A percentile compares a stretch with the other conserved stretches of the same genome.
Conservation (phyloP, 73 alveolate genomes). For the Uronychia setigera region DNA sequence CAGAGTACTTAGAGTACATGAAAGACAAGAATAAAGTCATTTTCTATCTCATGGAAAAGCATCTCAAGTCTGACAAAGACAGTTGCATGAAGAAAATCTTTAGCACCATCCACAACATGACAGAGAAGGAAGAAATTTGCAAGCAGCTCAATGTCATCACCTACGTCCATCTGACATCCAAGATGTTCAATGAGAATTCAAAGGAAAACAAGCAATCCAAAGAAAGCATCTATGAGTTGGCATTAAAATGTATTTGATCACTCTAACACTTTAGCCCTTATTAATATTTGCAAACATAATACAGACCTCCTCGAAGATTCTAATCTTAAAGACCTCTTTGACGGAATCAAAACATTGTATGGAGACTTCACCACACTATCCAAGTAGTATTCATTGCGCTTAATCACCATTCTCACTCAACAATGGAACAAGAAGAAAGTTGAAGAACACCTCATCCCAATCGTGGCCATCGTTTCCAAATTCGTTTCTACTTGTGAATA, state of each 20-base stretch:
- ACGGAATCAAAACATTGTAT: constrained; percentile 31
- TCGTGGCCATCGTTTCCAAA: constrained; percentile 31
- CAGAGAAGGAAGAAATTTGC: constrained; percentile 58
- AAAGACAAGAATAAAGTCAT: constrained; percentile 48
- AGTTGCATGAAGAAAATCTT: constrained; percentile 42
- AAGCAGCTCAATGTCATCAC: constrained; percentile 15
- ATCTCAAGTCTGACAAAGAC: constrained; percentile 22
- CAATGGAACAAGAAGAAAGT: constrained; percentile 53
- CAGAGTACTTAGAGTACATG: constrained; percentile 27
- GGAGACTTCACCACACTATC: constrained; percentile 18
- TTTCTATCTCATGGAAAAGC: constrained; percentile 48
- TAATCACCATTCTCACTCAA: constrained; percentile 46
- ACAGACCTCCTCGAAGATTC: constrained; percentile 51
- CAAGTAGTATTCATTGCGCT: constrained; percentile 43
- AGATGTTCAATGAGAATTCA: constrained; percentile 22
- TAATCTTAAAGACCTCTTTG: constrained; percentile 45
- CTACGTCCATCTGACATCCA: constrained; percentile 18
- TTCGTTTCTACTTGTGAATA: constrained; percentile 43
- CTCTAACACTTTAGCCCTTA: constrained; percentile 21
- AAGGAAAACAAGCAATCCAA: constrained; percentile 11
- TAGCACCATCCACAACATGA: constrained; percentile 52
- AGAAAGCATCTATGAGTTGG: constrained; percentile 53
- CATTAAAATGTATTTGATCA: constrained; percentile 34
- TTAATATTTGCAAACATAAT: constrained; percentile 46
- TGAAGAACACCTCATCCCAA: constrained; percentile 21